Base-by-base conservation (phyloP, 257 asterid species). In the Forsythia viridissima region DNA sequence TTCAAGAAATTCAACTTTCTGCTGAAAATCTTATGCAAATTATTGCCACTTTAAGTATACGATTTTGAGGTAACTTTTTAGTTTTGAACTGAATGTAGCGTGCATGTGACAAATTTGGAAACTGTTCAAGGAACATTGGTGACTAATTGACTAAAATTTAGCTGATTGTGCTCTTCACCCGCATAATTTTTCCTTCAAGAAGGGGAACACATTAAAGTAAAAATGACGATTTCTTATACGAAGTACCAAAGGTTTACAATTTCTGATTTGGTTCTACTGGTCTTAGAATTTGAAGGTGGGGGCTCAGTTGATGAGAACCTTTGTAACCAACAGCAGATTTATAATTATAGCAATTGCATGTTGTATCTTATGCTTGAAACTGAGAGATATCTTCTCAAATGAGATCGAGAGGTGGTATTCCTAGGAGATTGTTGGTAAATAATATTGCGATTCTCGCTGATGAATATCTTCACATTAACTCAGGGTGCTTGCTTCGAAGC, bases 401-500 rank as follows among this genome's bases (percentile, higher is more conserved):
- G 24, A 40, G 44, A 77, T 57, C 69, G 73, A 40, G 10, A 55
- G 66, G 4, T 77, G 71, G 52, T 40, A 9, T 24, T 61, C 21
- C 16, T 75, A 30, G 73, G 57, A 70, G 57, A 41, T 20, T 12
- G 38, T 67, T 70, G 38, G 21, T 43, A 72, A 46, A n/a, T 11
- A 34, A 20, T 55, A 36, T 59, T 1, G 20, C 15, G 0, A 70
- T 51, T 11, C 38, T 41, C 40, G 6, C 71, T 73, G 70, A 83
- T 38, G 21, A 73, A 46, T 13, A 10, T 77, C 69, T 74, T 39
- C 74, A 52, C 42, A 69, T 78, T 48, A 42, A 66, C 81, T 84
- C 88, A 91, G 99, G 99, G 74, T 96, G 99, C 82, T 84, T 93
- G 82, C 96, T 96, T 40, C 87, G 89, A 72, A 96, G 99, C 89